Evolutionary conservation across 2,329 filamentous ascomycete species (phyloP), one percentile per base, ranked within the genome.

Genomic region (Aspergillus unguis): DNA sequence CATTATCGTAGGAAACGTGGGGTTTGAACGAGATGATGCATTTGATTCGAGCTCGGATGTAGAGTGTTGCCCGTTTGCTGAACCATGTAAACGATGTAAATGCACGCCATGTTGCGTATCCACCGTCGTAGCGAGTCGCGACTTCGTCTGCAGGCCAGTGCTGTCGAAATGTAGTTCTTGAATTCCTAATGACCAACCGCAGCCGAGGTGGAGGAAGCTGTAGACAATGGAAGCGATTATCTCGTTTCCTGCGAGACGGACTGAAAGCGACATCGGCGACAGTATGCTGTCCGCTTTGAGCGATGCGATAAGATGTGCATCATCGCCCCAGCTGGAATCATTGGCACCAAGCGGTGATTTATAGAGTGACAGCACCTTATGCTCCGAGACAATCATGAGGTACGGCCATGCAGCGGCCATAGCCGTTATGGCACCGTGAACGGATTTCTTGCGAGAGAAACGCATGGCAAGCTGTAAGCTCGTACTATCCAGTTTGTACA

Each of bases 181-280:
- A n/a, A 97, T 83, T 2, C 91, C 92, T 11, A 96, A 81, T 6
- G 88, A 91, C 89, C 92, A 96, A 28, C 91, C 91, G 40, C 84
- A 85, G 3, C 86, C 78, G 61, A 85, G 83, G 2, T 88, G 87
- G 11, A 87, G 85, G 58, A 95, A 84, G 0, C 89, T 88, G 68
- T 95, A 96, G 1, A 90, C 92, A 54, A 96, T 88, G 0, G 89
- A 91, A 2, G 90, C 87, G n/a, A 90, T 81, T 17, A 90, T 82
- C 8, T 81, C 82, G 3, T 76, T 74, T 0, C 81, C 68, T 10
- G 83, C 83, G 27, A 78, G 81, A n/a, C 91, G 84, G 35, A 97
- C 82, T 0, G 90, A 92, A n/a, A 96, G 74, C 0, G 90, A 89
- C 7, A 95, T 75, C 1, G 92, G 92, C 2, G 87, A 82, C 64